These are phyloP conservation scores for Allantophomopsis cytisporea DNA, from an alignment of 2,329 filamentous ascomycete species.

Conservation along the genomic window DNA sequence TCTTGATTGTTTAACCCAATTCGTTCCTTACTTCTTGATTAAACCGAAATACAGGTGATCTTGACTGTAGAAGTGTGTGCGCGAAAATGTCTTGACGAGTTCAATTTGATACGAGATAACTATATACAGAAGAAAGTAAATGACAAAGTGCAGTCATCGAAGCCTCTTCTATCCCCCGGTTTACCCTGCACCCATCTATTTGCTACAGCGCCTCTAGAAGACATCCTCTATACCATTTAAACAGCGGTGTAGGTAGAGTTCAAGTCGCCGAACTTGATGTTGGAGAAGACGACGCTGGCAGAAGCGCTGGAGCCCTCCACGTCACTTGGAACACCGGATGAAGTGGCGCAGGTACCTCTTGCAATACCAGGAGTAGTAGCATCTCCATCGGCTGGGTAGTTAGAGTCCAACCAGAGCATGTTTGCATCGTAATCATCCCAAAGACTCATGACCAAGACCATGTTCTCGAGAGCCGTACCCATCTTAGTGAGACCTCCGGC, in stretches of 20 bases:
- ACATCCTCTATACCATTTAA: too few species aligned
- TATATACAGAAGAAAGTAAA: too few species aligned
- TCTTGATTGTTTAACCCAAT: too few species aligned
- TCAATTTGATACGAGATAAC: too few species aligned
- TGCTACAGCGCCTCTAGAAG: too few species aligned
- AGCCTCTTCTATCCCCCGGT: too few species aligned
- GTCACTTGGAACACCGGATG: slow-evolving; percentile 34
- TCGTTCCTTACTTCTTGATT: too few species aligned
- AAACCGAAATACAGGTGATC: too few species aligned
- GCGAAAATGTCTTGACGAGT: too few species aligned
- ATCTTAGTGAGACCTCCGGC: slow-evolving; percentile 43
- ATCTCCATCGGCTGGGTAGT: slow-evolving; percentile 35
- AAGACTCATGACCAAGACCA: slow-evolving; percentile 51
- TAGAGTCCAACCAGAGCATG: slow-evolving; percentile 66
- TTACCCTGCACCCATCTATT: too few species aligned
- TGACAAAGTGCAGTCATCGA: too few species aligned
- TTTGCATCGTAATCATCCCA: slow-evolving; percentile 43
- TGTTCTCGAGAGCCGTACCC: slow-evolving; percentile 37
- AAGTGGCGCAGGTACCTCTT: slow-evolving; percentile 38
- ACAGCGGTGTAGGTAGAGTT: slow-evolving; percentile 14
- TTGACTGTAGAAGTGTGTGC: too few species aligned
- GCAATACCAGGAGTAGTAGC: slow-evolving; percentile 29
- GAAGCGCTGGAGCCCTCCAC: slow-evolving; percentile 31
- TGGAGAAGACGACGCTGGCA: slow-evolving; percentile 25
- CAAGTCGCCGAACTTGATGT: slow-evolving; percentile 18